These are phyloP conservation scores for Umbelopsis ramanniana DNA, from an alignment of 192 early-diverging fungal species.

Conservation along the genomic window DNA sequence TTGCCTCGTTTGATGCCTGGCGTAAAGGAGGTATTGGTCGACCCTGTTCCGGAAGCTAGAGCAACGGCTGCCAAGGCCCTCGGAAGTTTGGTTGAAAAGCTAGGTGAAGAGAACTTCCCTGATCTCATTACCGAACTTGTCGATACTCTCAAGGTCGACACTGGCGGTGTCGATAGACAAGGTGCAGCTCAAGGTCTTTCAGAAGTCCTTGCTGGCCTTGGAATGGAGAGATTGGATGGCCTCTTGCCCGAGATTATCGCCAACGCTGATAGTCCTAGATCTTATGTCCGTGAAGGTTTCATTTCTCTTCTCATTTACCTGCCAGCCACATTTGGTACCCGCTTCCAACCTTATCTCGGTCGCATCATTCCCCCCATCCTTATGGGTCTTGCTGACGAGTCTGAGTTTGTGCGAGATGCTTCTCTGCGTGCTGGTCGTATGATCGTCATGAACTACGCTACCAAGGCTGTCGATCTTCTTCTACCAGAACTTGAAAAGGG, in stretches of 20 bases:
- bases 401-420: slow-evolving; percentile 91
- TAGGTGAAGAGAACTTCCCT: slow-evolving; percentile 95
- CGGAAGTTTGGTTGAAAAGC: slow-evolving; percentile 87
- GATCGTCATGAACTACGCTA: slow-evolving; percentile 90
- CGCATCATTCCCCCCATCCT: slow-evolving; percentile 89
- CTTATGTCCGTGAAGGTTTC: slow-evolving; percentile 94
- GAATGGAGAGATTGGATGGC: slow-evolving; percentile 81
- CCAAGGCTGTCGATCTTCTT: slow-evolving; percentile 83
- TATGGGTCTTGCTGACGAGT: slow-evolving; percentile 93
- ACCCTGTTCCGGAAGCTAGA: slow-evolving; percentile 96
- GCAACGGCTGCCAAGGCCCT: slow-evolving; percentile 92
- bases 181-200: slow-evolving; percentile 97
- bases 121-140: slow-evolving; percentile 86
- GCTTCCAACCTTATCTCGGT: slow-evolving; percentile 91
- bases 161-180: slow-evolving; percentile 89
- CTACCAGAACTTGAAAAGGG: slow-evolving; percentile 91
- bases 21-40: slow-evolving; percentile 88
- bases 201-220: slow-evolving; percentile 91
- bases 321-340: slow-evolving; percentile 91
- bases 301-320: slow-evolving; percentile 94
- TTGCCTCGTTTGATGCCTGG: slow-evolving; percentile 80
- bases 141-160: slow-evolving; percentile 85
- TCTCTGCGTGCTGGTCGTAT: slow-evolving; percentile 91
- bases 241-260: slow-evolving; percentile 90
- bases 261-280: slow-evolving; percentile 69